Conservation (phyloP, 345 rosid genomes). For the Trapa incisa region DNA sequence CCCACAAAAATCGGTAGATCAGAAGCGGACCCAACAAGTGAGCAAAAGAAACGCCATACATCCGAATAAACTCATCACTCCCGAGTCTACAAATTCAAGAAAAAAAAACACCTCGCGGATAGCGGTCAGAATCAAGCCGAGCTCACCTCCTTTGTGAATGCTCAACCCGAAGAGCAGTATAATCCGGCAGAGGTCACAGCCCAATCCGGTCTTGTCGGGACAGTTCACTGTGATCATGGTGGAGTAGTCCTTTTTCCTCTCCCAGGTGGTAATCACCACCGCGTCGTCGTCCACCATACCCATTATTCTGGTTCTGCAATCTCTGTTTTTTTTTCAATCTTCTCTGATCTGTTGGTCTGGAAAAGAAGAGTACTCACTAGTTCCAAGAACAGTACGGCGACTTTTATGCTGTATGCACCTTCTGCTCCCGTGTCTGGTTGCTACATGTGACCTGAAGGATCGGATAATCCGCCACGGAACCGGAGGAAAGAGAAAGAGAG, state of each 20-base stretch:
- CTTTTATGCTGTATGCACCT: neutral
- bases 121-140: too few species aligned
- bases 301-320: slow-evolving; percentile 16
- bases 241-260: slow-evolving; percentile 23
- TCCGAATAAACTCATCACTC: neutral
- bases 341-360: neutral
- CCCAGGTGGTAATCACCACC: slow-evolving; percentile 33
- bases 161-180: slow-evolving; percentile 48
- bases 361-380: neutral
- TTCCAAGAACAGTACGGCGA: neutral
- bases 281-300: slow-evolving; percentile 41
- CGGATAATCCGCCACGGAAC: neutral
- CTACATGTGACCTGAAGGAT: slow-evolving; percentile 1
- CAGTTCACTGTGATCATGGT: slow-evolving; percentile 53
- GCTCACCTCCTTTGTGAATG: slow-evolving; percentile 49
- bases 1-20: neutral
- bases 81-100: neutral
- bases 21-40: neutral
- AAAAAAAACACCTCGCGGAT: neutral
- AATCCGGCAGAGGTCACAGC: slow-evolving; percentile 59
- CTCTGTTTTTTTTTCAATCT: neutral
- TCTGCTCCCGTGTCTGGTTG: neutral
- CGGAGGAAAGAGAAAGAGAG: neutral
- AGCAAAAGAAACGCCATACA: neutral
- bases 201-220: slow-evolving; percentile 61